phyloP scores from a whole-genome alignment of 2,329 filamentous ascomycete species.

The Diaporthe australafricana region DNA sequence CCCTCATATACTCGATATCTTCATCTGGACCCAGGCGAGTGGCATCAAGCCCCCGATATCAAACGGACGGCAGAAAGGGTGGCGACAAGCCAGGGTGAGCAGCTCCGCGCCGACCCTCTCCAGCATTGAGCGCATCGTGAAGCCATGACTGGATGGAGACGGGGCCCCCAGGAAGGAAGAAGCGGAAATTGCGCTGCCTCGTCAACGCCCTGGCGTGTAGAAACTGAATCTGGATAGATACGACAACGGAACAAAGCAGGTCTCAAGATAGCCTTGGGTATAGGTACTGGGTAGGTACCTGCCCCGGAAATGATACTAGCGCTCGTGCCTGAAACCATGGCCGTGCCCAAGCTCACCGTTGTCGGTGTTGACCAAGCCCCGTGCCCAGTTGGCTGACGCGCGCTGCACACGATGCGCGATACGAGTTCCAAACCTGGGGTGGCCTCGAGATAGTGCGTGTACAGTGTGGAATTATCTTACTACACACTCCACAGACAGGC shows the following conservation, averaged over 20 bases:
- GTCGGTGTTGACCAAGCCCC: constrained; percentile 23
- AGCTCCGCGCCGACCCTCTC: constrained; percentile 28
- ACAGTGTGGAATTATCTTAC: background rate
- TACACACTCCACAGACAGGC: background rate
- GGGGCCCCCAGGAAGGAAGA: constrained; percentile 13
- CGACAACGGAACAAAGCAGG: constrained; percentile 21
- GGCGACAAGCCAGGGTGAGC: constrained; percentile 23
- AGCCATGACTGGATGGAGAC: constrained; percentile 25
- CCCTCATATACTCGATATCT: constrained; percentile 25
- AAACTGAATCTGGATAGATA: constrained; percentile 23
- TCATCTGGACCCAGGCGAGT: constrained; percentile 22
- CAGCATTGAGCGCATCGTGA: constrained; percentile 19
- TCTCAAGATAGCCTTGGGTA: constrained; percentile 13
- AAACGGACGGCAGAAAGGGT: constrained; percentile 21
- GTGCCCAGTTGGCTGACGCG: constrained; percentile 26
- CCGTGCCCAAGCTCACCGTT: constrained; percentile 30
- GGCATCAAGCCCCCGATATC: constrained; percentile 26
- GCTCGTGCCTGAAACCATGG: constrained; percentile 25
- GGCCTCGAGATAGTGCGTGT: constrained; percentile 11
- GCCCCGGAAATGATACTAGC: constrained; percentile 14
- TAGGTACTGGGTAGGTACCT: constrained; percentile 28
- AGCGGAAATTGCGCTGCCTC: constrained; percentile 24
- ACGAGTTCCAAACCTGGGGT: constrained; percentile 1
- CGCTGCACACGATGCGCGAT: constrained; percentile 21
- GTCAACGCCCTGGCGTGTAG: constrained; percentile 26